Conservation (phyloP, 106 monocot genomes). For the Ottelia alismoides region DNA sequence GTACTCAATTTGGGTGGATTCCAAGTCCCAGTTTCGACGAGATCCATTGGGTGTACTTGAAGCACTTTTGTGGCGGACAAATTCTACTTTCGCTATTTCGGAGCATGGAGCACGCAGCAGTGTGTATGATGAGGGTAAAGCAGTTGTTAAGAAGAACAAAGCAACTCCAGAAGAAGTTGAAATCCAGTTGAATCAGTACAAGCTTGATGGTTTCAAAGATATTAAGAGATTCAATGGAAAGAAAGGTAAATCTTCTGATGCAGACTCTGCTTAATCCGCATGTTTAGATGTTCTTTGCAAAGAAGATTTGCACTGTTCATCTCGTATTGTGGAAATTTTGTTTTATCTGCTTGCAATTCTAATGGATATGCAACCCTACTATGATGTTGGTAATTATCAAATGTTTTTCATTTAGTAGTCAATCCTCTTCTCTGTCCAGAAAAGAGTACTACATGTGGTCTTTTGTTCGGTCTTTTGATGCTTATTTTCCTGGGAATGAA, state of each 20-base stretch:
- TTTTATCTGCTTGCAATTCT: no score
- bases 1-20: conserved; percentile 97
- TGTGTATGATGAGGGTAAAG: conserved; percentile 72
- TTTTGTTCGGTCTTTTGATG: no score
- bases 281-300: no score
- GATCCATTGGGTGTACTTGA: conserved; percentile 88
- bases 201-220: conserved; percentile 51
- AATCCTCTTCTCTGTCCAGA: no score
- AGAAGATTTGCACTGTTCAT: no score
- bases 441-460: no score
- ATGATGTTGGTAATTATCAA: no score
- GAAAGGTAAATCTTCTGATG: conserved; percentile 51
- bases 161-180: conserved; percentile 88
- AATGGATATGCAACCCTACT: no score
- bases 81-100: conserved; percentile 72
- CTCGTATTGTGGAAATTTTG: no score
- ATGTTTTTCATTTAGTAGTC: no score
- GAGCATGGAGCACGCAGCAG: conserved; percentile 92
- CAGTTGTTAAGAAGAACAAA: conserved; percentile 77
- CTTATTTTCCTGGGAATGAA: no score
- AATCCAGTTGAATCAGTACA: conserved; percentile 57
- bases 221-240: conserved; percentile 65
- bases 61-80: conserved; percentile 83
- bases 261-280: not conserved
- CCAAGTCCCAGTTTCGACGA: conserved; percentile 86